Base-by-base conservation (phyloP, 2,329 filamentous ascomycete species). In the Emmonsia crescens region DNA sequence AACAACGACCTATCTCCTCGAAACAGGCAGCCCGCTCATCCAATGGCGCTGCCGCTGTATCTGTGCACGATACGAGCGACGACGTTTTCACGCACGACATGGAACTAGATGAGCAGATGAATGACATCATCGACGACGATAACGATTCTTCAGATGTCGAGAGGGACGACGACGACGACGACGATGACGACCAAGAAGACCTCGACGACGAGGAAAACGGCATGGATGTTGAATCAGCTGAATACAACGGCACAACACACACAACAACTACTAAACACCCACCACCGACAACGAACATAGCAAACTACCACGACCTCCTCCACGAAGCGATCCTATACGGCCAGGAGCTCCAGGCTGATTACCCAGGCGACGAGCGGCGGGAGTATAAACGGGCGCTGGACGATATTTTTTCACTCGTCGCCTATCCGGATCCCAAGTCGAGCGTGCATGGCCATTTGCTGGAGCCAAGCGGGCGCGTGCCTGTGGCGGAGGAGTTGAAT, bases 401-500 rank as follows among this genome's bases (percentile, higher is more conserved):
- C 63, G 91, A 96, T 66, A 92, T 95, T 0, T 96, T 94, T 75
- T 89, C 91, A 6, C 79, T 96, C 60, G 83, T 97, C 65, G 92
- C 92, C 1, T 99, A 97, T 70, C 77, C 84, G 42, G 89, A 96
- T 70, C 89, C 92, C 0, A 80, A 88, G 19, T 85, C 86, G 67
- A 90, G 89, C 64, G 84, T 88, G 63, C 83, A 96, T 62, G 86
- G 87, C 19, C 87, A 90, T 70, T 77, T 96, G 63, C 78, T 99
- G 62, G 89, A 96, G 68, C 80, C 83, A 46, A 84, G 83, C 59
- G 91, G 89, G 1, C 81, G 94, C 51, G 84, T 86, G 21, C 81
- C 85, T 21, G 90, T 97, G 48, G 92, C 92, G 9, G 94, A 99
- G 77, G 92, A 96, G 74, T 79, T 99, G 61, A 97, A 97, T 74